These are phyloP conservation scores for Boletus huronensis DNA, from an alignment of 768 basidiomycete species.

Conservation along the genomic window DNA sequence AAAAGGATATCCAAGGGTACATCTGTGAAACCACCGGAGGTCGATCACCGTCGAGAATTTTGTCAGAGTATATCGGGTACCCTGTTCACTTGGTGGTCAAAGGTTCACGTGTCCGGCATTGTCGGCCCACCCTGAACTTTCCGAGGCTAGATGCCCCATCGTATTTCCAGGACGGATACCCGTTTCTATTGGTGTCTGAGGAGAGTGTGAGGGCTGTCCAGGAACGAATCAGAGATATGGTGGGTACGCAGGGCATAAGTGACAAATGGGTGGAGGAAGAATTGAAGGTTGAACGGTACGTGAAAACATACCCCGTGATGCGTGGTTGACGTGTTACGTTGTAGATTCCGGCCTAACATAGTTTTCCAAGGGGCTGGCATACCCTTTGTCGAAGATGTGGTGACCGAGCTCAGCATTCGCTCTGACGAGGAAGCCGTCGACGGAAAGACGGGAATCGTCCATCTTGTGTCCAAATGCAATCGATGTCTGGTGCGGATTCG, in stretches of 20 bases:
- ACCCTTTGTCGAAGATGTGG: constrained; percentile 69
- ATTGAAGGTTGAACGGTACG: constrained; percentile 58
- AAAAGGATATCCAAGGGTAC: constrained; percentile 58
- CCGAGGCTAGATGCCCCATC: constrained; percentile 56
- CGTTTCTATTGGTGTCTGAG: constrained; percentile 62
- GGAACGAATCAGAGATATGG: constrained; percentile 42
- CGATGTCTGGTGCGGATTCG: constrained; percentile 62
- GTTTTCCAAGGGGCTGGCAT: constrained; percentile 59
- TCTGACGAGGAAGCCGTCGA: constrained; percentile 25
- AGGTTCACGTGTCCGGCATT: constrained; percentile 52
- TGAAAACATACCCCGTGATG: not conserved
- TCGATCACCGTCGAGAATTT: constrained; percentile 47
- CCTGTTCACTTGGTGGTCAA: constrained; percentile 66
- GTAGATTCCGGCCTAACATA: constrained; percentile 76
- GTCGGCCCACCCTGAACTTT: constrained; percentile 49
- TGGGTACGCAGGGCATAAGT: constrained; percentile 45
- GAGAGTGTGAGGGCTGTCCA: constrained; percentile 58
- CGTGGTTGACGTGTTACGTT: constrained; percentile 5
- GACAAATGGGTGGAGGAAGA: constrained; percentile 52
- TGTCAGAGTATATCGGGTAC: constrained; percentile 60
- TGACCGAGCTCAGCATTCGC: constrained; percentile 59
- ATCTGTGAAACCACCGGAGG: constrained; percentile 47
- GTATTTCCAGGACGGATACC: constrained; percentile 70
- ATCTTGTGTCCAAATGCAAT: constrained; percentile 63
- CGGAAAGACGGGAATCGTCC: constrained; percentile 33